phyloP scores from a whole-genome alignment of 2,329 filamentous ascomycete species.

The Aspergillus oerlinghausenensis region DNA sequence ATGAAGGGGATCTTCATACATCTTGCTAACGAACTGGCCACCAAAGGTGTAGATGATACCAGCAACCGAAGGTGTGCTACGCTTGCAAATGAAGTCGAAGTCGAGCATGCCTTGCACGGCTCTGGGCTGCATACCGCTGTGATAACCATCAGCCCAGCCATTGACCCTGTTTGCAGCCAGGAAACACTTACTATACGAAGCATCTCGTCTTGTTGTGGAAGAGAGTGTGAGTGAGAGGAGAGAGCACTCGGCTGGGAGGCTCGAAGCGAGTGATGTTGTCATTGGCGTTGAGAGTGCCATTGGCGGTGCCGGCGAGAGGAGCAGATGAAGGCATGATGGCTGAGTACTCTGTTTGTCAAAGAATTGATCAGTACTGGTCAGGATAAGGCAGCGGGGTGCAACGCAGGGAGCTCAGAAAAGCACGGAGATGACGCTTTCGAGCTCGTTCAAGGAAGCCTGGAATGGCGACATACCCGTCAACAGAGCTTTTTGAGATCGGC shows the following conservation, averaged over 20 bases:
- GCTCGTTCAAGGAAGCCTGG: background rate
- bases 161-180: background rate
- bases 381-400: background rate
- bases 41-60: slow-evolving; percentile 99
- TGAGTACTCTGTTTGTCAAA: slow-evolving; percentile 13
- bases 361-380: background rate
- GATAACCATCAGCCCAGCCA: slow-evolving; percentile 9
- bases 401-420: background rate
- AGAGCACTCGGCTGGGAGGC: slow-evolving; percentile 86
- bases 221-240: slow-evolving; percentile 83
- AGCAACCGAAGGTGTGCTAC: slow-evolving; percentile 88
- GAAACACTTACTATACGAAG: slow-evolving; percentile 77
- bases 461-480: slow-evolving; percentile 14
- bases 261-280: slow-evolving; percentile 98
- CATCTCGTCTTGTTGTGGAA: slow-evolving; percentile 99
- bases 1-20: slow-evolving; percentile 49
- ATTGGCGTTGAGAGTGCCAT: slow-evolving; percentile 66
- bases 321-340: slow-evolving; percentile 54
- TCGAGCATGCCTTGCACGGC: slow-evolving; percentile 92
- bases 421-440: background rate
- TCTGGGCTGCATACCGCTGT: slow-evolving; percentile 86
- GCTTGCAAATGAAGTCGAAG: slow-evolving; percentile 99
- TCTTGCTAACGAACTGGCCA: slow-evolving; percentile 99
- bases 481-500: slow-evolving; percentile 13
- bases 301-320: slow-evolving; percentile 46